Evolutionary conservation across 164 flowering plant genomes (phyloP).

Genomic region (Cinnamomum micranthum): DNA sequence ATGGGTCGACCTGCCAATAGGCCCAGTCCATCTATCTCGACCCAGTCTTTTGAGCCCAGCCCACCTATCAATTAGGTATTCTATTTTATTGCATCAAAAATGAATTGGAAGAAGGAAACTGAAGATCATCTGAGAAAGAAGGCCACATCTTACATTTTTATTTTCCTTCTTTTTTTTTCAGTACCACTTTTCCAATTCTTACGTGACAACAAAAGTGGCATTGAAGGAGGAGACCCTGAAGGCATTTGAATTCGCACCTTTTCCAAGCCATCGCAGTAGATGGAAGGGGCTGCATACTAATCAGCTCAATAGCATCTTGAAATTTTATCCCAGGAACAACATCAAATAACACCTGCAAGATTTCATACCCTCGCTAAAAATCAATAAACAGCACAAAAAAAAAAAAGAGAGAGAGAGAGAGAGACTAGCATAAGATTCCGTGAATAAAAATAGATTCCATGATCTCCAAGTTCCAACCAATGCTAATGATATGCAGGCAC

Average conservation of each 20-base stretch:
- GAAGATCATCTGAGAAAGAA: background rate
- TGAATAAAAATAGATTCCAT: background rate
- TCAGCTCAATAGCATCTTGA: slow-evolving; percentile 85
- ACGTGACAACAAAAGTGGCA: too few species aligned
- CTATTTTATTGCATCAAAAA: background rate
- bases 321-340: slow-evolving; percentile 84
- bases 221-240: background rate
- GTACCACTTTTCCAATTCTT: too few species aligned
- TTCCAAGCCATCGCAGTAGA: slow-evolving; percentile 75
- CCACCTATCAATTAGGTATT: too few species aligned
- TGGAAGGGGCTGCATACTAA: slow-evolving; percentile 92
- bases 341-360: slow-evolving; percentile 88
- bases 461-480: too few species aligned
- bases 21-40: too few species aligned
- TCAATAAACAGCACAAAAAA: background rate
- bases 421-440: background rate
- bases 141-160: background rate
- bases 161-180: background rate
- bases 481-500: too few species aligned
- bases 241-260: slow-evolving; percentile 40
- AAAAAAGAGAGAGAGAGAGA: background rate
- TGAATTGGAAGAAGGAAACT: background rate
- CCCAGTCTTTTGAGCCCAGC: too few species aligned
- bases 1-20: too few species aligned
- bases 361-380: background rate